Conservation (phyloP, 2,329 filamentous ascomycete species). For the Cladosporium sp. region DNA sequence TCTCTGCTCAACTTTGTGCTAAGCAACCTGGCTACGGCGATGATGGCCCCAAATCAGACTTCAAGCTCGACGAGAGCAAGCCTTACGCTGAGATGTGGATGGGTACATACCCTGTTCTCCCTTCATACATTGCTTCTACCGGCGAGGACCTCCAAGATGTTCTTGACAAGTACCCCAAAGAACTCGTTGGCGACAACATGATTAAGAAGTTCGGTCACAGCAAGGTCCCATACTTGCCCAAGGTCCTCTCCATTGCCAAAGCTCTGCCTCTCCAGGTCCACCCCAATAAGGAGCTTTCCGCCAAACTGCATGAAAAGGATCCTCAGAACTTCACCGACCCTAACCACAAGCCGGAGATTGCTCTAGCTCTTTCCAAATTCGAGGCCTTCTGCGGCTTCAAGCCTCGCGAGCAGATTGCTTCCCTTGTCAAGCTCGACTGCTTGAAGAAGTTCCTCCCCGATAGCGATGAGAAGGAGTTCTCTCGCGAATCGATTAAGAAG, state of each 20-base stretch:
- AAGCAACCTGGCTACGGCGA: slow-evolving; percentile 50
- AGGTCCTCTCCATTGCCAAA: slow-evolving; percentile 71
- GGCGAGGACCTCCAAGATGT: slow-evolving; percentile 63
- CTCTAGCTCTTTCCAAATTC: slow-evolving; percentile 65
- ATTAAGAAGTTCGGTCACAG: slow-evolving; percentile 56
- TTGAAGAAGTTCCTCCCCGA: slow-evolving; percentile 52
- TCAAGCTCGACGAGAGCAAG: slow-evolving; percentile 60
- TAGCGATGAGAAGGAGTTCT: slow-evolving; percentile 52
- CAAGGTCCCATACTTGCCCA: slow-evolving; percentile 69
- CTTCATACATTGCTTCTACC: slow-evolving; percentile 59
- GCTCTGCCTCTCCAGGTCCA: slow-evolving; percentile 68
- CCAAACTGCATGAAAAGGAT: slow-evolving; percentile 59
- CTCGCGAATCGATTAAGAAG: slow-evolving; percentile 54
- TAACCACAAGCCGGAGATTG: slow-evolving; percentile 80
- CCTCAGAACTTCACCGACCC: slow-evolving; percentile 64
- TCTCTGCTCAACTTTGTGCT: slow-evolving; percentile 59
- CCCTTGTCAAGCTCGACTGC: slow-evolving; percentile 53
- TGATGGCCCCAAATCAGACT: slow-evolving; percentile 41
- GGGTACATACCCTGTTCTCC: slow-evolving; percentile 69
- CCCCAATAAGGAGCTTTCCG: slow-evolving; percentile 64
- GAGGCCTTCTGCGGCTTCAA: slow-evolving; percentile 76
- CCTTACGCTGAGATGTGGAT: slow-evolving; percentile 70
- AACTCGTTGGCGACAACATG: slow-evolving; percentile 60
- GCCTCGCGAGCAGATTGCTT: slow-evolving; percentile 56
- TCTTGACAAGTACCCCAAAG: slow-evolving; percentile 57